Conservation (phyloP, 192 early-diverging fungal species). For the Bifiguratus adelaidae region DNA sequence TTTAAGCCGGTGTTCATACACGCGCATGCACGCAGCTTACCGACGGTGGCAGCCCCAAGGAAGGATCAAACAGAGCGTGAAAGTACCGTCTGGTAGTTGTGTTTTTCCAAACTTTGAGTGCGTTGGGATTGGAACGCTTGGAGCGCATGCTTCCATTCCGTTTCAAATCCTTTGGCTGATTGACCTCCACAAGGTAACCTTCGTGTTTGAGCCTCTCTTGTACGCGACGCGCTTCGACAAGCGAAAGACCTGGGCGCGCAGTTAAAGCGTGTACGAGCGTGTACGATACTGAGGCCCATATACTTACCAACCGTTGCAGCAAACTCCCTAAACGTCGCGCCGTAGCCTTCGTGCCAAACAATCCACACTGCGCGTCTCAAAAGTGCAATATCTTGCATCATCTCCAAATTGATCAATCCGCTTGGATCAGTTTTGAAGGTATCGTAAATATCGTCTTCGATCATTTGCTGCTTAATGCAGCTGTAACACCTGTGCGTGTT, state of each 20-base stretch:
- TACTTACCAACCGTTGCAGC: not conserved
- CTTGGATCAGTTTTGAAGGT: not conserved
- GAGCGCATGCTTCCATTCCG: not conserved
- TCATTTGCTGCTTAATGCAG: slow-evolving; percentile 12
- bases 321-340: not conserved
- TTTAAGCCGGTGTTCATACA: too few species aligned
- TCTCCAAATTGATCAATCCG: not conserved
- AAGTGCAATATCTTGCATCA: not conserved
- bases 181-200: not conserved
- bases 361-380: not conserved
- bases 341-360: not conserved
- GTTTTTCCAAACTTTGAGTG: not conserved
- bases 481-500: slow-evolving; percentile 17
- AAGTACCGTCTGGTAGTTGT: not conserved
- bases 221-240: not conserved
- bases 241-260: not conserved
- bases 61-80: not conserved
- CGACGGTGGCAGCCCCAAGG: not conserved
- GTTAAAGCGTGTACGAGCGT: not conserved
- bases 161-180: not conserved
- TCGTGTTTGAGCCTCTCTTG: not conserved
- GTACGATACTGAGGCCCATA: not conserved
- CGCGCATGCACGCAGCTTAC: too few species aligned
- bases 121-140: not conserved
- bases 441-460: not conserved